Conservation (phyloP, 148 eudicot genomes). For the Rhododendron molle region DNA sequence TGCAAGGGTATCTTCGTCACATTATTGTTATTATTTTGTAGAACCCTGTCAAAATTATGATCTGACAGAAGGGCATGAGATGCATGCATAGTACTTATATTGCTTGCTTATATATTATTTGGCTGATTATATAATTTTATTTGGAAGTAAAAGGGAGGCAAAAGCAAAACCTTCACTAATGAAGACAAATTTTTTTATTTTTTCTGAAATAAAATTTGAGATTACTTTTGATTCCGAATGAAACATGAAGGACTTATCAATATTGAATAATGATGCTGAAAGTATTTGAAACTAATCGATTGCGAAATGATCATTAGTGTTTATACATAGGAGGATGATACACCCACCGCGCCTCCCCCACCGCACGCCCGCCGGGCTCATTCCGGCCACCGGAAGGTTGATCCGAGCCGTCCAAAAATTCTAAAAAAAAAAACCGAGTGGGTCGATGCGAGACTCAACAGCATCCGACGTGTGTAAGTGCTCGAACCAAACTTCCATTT, state of each 20-base stretch:
- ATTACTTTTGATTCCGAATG: background rate
- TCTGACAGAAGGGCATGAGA: conserved; percentile 10
- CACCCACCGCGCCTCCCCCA: too few species aligned
- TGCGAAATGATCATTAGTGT: background rate
- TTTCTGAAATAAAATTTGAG: background rate
- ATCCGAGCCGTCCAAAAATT: too few species aligned
- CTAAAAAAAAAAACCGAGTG: too few species aligned
- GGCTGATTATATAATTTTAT: background rate
- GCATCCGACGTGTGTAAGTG: too few species aligned
- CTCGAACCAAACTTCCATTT: too few species aligned
- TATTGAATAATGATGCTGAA: background rate
- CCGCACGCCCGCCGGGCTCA: too few species aligned
- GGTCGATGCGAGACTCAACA: too few species aligned
- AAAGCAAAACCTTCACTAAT: background rate
- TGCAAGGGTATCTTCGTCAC: conserved; percentile 1
- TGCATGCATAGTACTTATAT: background rate
- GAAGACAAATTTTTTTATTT: background rate
- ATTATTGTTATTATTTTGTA: too few species aligned
- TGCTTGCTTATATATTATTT: background rate
- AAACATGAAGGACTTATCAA: background rate
- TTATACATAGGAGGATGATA: too few species aligned
- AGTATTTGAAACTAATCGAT: background rate
- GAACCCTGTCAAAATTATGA: background rate
- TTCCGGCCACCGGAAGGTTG: too few species aligned
- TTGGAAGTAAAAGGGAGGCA: background rate